A percentile compares a stretch with the other conserved stretches of the same genome.
These are phyloP conservation scores for Nigrospora osmanthi DNA, from an alignment of 2,329 filamentous ascomycete genomes.

Conservation along the genomic window DNA sequence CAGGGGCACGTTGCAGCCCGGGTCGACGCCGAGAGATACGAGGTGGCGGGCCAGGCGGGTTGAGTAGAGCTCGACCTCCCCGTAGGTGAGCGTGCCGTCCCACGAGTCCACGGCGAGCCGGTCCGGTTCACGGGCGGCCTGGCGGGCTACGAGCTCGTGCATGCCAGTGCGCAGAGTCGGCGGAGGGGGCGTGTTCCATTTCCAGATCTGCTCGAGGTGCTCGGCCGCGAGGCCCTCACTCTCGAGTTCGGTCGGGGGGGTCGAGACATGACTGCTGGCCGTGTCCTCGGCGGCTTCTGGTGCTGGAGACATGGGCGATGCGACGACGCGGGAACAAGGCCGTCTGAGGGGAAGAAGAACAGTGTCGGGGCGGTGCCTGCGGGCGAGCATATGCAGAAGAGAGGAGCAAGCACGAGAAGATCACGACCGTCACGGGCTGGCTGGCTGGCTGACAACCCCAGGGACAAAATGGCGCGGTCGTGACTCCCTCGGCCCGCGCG, in stretches of 20 bases:
- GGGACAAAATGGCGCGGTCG: no score
- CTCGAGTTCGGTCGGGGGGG: slow-evolving; percentile 18
- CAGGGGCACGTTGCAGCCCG: slow-evolving; percentile 23
- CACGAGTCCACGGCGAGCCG: slow-evolving; percentile 34
- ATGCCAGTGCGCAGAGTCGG: slow-evolving; percentile 32
- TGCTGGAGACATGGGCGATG: background rate
- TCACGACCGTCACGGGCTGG: no score
- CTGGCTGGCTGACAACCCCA: no score
- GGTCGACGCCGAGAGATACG: slow-evolving; percentile 21
- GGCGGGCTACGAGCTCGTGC: slow-evolving; percentile 36
- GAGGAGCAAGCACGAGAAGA: background rate
- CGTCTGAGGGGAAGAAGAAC: background rate
- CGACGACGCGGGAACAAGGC: background rate
- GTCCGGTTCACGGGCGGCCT: slow-evolving; percentile 26
- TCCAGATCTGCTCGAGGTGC: slow-evolving; percentile 36
- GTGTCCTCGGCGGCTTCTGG: background rate
- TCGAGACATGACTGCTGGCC: background rate
- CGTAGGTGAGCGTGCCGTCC: slow-evolving; percentile 22
- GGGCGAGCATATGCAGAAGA: background rate
- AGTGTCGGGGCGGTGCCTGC: background rate
- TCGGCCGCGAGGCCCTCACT: slow-evolving; percentile 18
- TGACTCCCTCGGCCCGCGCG: background rate
- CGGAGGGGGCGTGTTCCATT: slow-evolving; percentile 35
- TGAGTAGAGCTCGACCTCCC: slow-evolving; percentile 15
- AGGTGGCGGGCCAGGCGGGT: slow-evolving; percentile 13